A percentile compares a stretch with the other conserved stretches of the same genome.
phyloP scores from a whole-genome alignment of 1,284 basidiomycete genomes.

The Vanrija pseudolonga region DNA sequence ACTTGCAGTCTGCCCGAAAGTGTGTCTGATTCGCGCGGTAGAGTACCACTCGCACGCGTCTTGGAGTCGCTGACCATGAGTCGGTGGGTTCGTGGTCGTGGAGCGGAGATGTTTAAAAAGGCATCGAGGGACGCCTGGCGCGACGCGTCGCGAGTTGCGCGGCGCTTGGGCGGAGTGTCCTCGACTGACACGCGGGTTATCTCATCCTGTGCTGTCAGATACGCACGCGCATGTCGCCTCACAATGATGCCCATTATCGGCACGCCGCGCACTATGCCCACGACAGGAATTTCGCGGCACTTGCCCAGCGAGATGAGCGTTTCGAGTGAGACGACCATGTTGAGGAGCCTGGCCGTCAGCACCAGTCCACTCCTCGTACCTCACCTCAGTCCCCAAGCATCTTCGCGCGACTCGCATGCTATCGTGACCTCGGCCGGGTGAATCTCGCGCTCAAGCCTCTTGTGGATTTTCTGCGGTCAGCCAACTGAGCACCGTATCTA shows the following conservation, averaged over 20 bases:
- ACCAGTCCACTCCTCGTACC: slow-evolving; percentile 17
- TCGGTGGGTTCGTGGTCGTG: slow-evolving; percentile 24
- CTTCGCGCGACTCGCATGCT: slow-evolving; percentile 56
- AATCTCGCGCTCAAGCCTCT: slow-evolving; percentile 70
- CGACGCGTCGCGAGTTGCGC: slow-evolving; percentile 23
- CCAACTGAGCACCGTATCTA: slow-evolving; percentile 12
- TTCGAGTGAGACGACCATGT: slow-evolving; percentile 59
- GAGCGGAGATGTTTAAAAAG: slow-evolving; percentile 21
- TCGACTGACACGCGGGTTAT: slow-evolving; percentile 47
- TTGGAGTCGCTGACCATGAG: slow-evolving; percentile 71
- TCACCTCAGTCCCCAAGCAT: slow-evolving; percentile 67
- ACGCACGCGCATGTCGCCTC: slow-evolving; percentile 18
- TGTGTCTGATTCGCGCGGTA: slow-evolving; percentile 64
- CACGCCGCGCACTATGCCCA: slow-evolving; percentile 60
- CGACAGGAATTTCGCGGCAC: slow-evolving; percentile 68
- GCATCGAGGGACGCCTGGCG: slow-evolving; percentile 11
- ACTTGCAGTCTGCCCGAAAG: slow-evolving; percentile 68
- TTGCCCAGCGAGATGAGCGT: slow-evolving; percentile 54
- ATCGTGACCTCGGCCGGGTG: slow-evolving; percentile 60
- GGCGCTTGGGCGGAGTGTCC: slow-evolving; percentile 3
- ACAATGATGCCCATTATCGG: slow-evolving; percentile 66
- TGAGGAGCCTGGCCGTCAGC: slow-evolving; percentile 54
- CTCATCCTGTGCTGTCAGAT: slow-evolving; percentile 53
- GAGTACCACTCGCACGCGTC: slow-evolving; percentile 57
- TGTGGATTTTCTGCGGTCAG: slow-evolving; percentile 61